Evolutionary conservation across 2,329 filamentous ascomycete genomes (phyloP).

Genomic region (Orbilia oligospora): DNA sequence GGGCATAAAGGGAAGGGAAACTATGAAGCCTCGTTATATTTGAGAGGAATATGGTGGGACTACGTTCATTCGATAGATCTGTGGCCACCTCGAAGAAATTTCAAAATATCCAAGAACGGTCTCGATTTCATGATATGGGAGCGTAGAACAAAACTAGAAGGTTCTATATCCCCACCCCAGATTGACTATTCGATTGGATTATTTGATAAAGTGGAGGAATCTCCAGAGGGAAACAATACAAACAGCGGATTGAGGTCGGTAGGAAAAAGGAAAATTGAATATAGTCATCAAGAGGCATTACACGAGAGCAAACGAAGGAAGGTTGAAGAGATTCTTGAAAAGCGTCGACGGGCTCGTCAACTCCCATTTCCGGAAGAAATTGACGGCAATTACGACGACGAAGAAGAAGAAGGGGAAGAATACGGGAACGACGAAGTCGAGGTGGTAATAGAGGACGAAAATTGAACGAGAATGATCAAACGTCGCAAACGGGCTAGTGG

Average conservation of each 20-base stretch:
- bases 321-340: slow-evolving; percentile 35
- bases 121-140: too few relatives aligned
- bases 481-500: too few relatives aligned
- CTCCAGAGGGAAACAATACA: not conserved
- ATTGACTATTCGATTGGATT: too few relatives aligned
- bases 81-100: too few relatives aligned
- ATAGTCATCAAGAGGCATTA: not conserved
- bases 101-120: not conserved
- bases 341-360: not conserved
- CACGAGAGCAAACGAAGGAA: slow-evolving; percentile 28
- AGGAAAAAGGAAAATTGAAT: slow-evolving; percentile 20
- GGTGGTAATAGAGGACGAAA: not conserved
- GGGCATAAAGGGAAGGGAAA: slow-evolving; percentile 7
- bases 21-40: slow-evolving; percentile 45
- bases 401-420: slow-evolving; percentile 8
- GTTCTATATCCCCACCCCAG: too few relatives aligned
- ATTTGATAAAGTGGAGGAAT: not conserved
- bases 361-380: slow-evolving; percentile 8
- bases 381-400: not conserved
- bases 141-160: too few relatives aligned
- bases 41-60: slow-evolving; percentile 47
- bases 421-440: not conserved
- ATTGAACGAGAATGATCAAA: too few relatives aligned
- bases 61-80: slow-evolving; percentile 5
- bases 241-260: slow-evolving; percentile 20